Percentiles rank a stretch among this genome's conserved stretches.
These are phyloP conservation scores for Globisporangium uncinulatum DNA, from an alignment of 352 stramenopile species.

Conservation along the genomic window DNA sequence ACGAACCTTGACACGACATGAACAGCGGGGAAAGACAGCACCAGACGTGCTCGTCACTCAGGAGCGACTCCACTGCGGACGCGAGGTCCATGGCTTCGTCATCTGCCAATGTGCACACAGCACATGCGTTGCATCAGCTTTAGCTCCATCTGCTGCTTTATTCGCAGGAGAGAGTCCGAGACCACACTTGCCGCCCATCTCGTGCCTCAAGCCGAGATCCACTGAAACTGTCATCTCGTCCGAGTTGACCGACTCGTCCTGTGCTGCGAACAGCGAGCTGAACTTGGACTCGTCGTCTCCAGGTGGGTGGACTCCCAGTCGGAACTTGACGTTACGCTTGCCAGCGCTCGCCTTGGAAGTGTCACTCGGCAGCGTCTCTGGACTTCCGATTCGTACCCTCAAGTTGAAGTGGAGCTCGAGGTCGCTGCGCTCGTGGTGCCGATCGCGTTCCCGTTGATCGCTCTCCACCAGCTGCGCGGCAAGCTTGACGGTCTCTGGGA, in stretches of 20 bases:
- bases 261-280: background rate
- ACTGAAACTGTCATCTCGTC: conserved; percentile 22
- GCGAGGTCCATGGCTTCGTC: conserved; percentile 50
- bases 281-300: background rate
- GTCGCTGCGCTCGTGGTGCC: conserved; percentile 13
- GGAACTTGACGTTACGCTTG: conserved; percentile 31
- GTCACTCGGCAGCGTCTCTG: background rate
- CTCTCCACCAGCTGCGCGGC: conserved; percentile 5
- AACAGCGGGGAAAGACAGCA: conserved; percentile 26
- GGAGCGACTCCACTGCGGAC: conserved; percentile 30
- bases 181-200: conserved; percentile 19
- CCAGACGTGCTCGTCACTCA: conserved; percentile 34
- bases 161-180: background rate
- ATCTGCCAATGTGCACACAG: conserved; percentile 17
- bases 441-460: background rate
- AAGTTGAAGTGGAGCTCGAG: conserved; percentile 32
- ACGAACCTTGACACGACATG: conserved; percentile 32
- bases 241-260: conserved; percentile 7
- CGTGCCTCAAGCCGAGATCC: conserved; percentile 28
- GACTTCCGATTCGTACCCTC: conserved; percentile 20
- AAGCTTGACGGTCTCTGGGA: conserved; percentile 7
- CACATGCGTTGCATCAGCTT: background rate
- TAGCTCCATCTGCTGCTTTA: background rate
- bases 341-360: background rate
- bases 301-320: conserved; percentile 26